Conservation (phyloP, 2,329 filamentous ascomycete species). For the Meredithiella fracta region DNA sequence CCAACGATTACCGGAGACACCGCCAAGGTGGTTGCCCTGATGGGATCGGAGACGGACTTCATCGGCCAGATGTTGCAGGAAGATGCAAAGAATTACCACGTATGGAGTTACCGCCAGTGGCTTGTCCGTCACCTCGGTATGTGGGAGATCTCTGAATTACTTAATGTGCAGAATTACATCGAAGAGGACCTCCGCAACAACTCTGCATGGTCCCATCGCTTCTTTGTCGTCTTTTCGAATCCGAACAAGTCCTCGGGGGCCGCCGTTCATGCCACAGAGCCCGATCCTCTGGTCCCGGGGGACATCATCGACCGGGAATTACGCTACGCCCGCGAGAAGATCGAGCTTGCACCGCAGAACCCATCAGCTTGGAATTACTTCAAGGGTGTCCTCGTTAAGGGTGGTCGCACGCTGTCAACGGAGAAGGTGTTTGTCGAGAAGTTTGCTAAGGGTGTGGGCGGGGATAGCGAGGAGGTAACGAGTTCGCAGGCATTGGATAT, state of each 20-base stretch:
- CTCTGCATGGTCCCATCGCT: constrained; percentile 92
- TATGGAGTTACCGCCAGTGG: constrained; percentile 86
- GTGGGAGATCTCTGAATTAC: constrained; percentile 55
- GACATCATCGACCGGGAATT: constrained; percentile 59
- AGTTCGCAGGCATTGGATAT: constrained; percentile 56
- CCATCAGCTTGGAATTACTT: constrained; percentile 91
- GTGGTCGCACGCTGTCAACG: constrained; percentile 32
- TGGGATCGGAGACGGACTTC: constrained; percentile 55
- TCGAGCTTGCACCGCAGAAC: constrained; percentile 74
- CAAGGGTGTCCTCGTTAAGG: constrained; percentile 55
- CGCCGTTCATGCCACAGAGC: constrained; percentile 30
- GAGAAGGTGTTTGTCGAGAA: constrained; percentile 33
- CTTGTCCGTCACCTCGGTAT: constrained; percentile 47
- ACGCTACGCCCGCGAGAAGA: constrained; percentile 54
- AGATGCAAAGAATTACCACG: constrained; percentile 96
- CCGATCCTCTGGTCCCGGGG: constrained; percentile 40
- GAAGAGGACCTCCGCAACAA: constrained; percentile 81
- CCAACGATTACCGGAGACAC: constrained; percentile 42
- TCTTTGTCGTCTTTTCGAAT: constrained; percentile 71
- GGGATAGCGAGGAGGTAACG: constrained; percentile 29
- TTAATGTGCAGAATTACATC: constrained; percentile 56
- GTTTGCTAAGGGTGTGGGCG: constrained; percentile 33
- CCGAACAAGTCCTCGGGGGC: constrained; percentile 32
- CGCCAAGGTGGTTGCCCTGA: constrained; percentile 40
- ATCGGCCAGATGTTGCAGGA: constrained; percentile 63